Base-by-base conservation (phyloP, 176 grass and related monocot genomes). In the Cocos nucifera region DNA sequence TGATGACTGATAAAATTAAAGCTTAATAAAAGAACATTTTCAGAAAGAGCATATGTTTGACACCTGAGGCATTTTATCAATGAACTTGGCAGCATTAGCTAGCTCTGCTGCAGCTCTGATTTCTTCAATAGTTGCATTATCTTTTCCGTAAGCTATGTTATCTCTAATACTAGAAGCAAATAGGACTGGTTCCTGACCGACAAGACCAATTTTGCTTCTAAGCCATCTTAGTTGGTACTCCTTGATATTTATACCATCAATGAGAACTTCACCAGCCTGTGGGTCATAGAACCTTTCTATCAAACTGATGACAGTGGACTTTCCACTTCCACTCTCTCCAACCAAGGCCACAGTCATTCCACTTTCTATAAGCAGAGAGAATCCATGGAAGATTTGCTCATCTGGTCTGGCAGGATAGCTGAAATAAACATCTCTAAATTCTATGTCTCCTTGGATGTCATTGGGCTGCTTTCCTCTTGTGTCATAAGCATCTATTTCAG, bases 21-120 rank as follows among this genome's bases (percentile, higher is more conserved):
- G 5, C 0, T 29, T 44, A 44, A 12, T 10, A 44, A 9, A 44
- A 14, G 10, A 44, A 44, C 8, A 44, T 12, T 2, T 29, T 29
- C 6, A 4, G 35, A 2, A 10, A 12, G 35, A 44, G 9, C 9
- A 44, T 2, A 44, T 10, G 7, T 10, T 44, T 51, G 63, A 79
- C 48, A 95, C 89, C 85, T 95, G 73, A 59, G 89, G 85, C 89
- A 95, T 82, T 88, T 95, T 95, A 69, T 95, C 89, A 52, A 95
- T 88, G 62, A 95, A 95, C 73, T 95, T 95, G 53, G 89, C 76
- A 19, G 89, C 89, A 53, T 88, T 95, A 15, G 89, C 89, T 71
- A 95, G 85, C 78, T 95, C 89, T 19, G 81, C 78, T n/a, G 85
- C 89, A 67, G 85, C 84, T 77, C 81, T 95, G 55, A 95, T 95